Conservation (phyloP, 148 eudicot species). For the Silene conica region DNA sequence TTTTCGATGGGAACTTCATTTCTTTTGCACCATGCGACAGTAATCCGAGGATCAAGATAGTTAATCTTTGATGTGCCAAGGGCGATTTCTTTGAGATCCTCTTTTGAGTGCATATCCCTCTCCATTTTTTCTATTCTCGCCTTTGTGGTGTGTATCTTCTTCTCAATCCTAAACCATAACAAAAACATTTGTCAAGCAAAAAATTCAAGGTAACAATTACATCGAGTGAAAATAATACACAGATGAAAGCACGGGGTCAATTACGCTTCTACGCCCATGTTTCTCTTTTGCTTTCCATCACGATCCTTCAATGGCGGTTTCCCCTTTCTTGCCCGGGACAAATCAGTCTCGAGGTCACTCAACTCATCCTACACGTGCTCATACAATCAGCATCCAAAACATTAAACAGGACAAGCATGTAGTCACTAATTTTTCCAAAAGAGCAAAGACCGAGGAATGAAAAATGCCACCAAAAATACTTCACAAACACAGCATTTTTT, state of each 20-base stretch:
- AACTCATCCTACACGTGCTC: conserved; percentile 42
- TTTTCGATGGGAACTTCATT: conserved; percentile 96
- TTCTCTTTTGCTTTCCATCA: conserved; percentile 78
- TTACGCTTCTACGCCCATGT: conserved; percentile 81
- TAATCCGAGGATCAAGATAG: conserved; percentile 91
- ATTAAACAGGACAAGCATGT: neutral
- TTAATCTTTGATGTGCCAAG: conserved; percentile 97
- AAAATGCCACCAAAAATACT: neutral
- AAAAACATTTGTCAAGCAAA: conserved; percentile 22
- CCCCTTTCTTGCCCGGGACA: conserved; percentile 84
- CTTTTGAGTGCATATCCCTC: conserved; percentile 72
- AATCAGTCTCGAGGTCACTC: conserved; percentile 62
- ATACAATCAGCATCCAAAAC: conserved; percentile 11
- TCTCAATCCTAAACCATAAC: conserved; percentile 55
- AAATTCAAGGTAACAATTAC: neutral
- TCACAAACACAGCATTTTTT: too few relatives aligned
- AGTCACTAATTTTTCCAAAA: neutral
- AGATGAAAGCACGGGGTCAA: conserved; percentile 9
- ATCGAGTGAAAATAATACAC: neutral
- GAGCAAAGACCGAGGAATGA: neutral
- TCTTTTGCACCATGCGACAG: conserved; percentile 99
- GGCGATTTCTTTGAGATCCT: conserved; percentile 95
- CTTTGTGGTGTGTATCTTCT: conserved; percentile 65
- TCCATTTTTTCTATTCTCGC: conserved; percentile 76
- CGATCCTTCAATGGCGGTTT: conserved; percentile 67